Evolutionary conservation across 2,329 filamentous ascomycete species (phyloP), one percentile per base, ranked within the genome.

Genomic region (Fusarium musae): DNA sequence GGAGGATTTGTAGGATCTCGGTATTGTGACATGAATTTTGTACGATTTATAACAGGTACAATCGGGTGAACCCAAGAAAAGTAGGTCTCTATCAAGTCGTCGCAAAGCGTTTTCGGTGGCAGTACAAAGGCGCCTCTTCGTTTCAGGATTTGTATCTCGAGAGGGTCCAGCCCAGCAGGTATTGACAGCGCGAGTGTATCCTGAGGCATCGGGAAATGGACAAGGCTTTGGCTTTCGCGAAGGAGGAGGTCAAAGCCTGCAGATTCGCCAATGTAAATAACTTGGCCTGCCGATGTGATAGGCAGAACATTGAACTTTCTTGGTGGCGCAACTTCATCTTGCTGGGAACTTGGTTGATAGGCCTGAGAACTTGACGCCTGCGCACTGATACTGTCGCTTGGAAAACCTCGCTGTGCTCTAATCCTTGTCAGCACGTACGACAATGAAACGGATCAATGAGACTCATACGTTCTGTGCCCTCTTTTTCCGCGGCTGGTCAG

Each of bases 301-400:
- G 46, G 46, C 19, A 12, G 46, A 30, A 49, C 46, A n/a, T 30
- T 49, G 3, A 49, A 11, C 11, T 17, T 30, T 4, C 9, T 12
- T 11, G 8, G 28, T 17, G 9, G 6, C 3, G 9, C 6, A 49
- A 11, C 9, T 49, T 0, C 28, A 17, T 30, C 19, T 17, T 12
- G 19, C 1, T 17, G 19, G 2, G 46, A 16, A 2, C 9, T 17
- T 49, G 3, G 0, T 30, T 30, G 26, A n/a, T 49, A 4, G 11
- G 13, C 9, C 15, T 16, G 6, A n/a, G 6, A 16, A 49, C 5
- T 49, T 12, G 46, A 49, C 9, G 21, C 13, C 0, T 9, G 28
- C 3, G 19, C 9, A 11, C 9, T 30, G 6, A 9, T 11, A 4
- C 19, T 1, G 13, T 11, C 6, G 13, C 3, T 49, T 17, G 46